These are phyloP conservation scores for Beta corolliflora DNA, from an alignment of 179 eudicot genomes.

Conservation along the genomic window DNA sequence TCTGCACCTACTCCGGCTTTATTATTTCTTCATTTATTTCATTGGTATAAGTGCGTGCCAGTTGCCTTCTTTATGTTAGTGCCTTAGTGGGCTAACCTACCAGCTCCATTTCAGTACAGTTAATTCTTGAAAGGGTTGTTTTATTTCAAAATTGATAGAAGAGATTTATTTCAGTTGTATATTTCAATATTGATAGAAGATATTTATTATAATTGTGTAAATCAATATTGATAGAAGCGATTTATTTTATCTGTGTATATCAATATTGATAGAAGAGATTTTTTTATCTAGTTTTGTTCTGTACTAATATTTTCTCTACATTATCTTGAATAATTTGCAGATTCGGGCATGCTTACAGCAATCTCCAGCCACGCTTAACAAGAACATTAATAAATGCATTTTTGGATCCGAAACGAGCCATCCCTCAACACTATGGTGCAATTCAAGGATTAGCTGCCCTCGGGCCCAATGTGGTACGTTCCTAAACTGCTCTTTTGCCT, in stretches of 20 bases:
- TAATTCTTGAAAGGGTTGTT: neutral
- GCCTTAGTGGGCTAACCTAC: neutral
- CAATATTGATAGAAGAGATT: too few species aligned
- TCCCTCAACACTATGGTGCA: constrained; percentile 93
- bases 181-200: neutral
- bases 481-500: neutral
- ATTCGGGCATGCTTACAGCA: constrained; percentile 78
- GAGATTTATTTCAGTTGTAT: neutral
- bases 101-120: neutral
- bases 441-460: constrained; percentile 84
- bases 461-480: constrained; percentile 79
- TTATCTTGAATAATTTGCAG: constrained; percentile 40
- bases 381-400: constrained; percentile 76
- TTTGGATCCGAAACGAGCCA: constrained; percentile 75
- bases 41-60: neutral
- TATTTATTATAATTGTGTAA: too few species aligned
- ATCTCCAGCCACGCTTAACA: constrained; percentile 83
- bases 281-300: too few species aligned
- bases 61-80: neutral
- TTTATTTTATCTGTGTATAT: too few species aligned
- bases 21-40: neutral
- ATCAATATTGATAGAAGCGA: too few species aligned
- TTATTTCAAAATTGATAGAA: neutral
- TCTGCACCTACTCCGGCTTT: neutral
- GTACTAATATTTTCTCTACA: neutral